These are phyloP conservation scores for Yarrowia sp. DNA, from an alignment of 805 yeast species.

Conservation along the genomic window DNA sequence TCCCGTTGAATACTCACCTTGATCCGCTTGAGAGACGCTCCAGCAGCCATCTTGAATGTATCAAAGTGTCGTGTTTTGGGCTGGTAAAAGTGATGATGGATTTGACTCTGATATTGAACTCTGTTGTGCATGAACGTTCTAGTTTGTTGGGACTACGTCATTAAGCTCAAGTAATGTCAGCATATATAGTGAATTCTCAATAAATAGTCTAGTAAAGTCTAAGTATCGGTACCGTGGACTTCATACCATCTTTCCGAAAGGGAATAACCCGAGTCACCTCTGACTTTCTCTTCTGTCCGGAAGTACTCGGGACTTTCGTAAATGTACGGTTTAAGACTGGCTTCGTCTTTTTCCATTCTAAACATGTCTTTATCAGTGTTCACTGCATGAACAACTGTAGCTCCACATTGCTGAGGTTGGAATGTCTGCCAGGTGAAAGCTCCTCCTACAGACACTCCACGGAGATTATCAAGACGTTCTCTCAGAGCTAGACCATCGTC, in stretches of 20 bases:
- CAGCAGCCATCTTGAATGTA: conserved; percentile 21
- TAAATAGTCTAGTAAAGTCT: neutral
- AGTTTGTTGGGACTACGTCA: too few species aligned
- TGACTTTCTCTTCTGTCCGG: neutral
- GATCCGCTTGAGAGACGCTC: conserved; percentile 32
- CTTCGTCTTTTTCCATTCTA: conserved; percentile 8
- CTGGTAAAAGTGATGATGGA: conserved; percentile 15
- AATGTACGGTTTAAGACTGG: conserved; percentile 17
- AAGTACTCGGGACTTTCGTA: conserved; percentile 26
- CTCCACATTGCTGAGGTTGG: conserved; percentile 32
- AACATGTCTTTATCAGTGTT: neutral
- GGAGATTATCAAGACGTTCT: conserved; percentile 12
- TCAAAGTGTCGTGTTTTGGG: conserved; percentile 14
- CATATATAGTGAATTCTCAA: neutral
- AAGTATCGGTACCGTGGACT: neutral
- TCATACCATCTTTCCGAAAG: conserved; percentile 27
- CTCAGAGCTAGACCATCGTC: conserved; percentile 22
- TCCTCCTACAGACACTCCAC: conserved; percentile 18
- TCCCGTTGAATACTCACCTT: conserved; percentile 9
- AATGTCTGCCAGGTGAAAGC: conserved; percentile 37
- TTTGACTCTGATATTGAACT: conserved; percentile 25
- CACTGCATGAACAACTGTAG: conserved; percentile 28
- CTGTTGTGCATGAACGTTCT: neutral
- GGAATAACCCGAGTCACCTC: conserved; percentile 20
- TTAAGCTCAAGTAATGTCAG: too few species aligned